Conservation (phyloP, 192 early-diverging fungal genomes). For the Coemansia sp. region DNA sequence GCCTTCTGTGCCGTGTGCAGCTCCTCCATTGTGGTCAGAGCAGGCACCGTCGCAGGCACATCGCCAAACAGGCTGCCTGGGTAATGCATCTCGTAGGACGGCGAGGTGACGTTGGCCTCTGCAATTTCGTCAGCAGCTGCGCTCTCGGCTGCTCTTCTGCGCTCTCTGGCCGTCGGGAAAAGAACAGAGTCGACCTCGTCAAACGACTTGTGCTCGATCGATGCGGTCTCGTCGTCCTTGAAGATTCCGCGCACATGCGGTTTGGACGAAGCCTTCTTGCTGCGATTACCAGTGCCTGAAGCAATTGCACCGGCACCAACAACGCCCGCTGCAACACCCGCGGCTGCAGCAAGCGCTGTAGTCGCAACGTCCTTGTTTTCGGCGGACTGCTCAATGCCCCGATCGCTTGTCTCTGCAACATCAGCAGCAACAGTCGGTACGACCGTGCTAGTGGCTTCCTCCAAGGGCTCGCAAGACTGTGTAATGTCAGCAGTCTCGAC, state of each 20-base stretch:
- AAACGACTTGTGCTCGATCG: constrained; percentile 3
- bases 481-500: constrained; percentile 7
- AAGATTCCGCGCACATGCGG: not conserved
- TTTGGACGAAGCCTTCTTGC: constrained; percentile 1
- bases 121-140: not conserved
- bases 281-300: not conserved
- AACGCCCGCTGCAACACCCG: not conserved
- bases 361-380: not conserved
- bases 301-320: constrained; percentile 4
- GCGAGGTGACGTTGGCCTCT: constrained; percentile 22
- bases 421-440: constrained; percentile 12
- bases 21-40: constrained; percentile 46
- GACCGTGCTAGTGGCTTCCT: not conserved
- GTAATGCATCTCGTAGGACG: constrained; percentile 54
- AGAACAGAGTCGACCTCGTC: constrained; percentile 28
- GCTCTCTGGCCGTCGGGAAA: constrained; percentile 4
- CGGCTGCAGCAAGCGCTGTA: not conserved
- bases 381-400: not conserved
- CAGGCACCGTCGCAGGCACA: constrained; percentile 32
- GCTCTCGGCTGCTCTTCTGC: not conserved
- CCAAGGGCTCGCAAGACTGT: constrained; percentile 8
- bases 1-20: constrained; percentile 52
- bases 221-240: not conserved
- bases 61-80: constrained; percentile 50
- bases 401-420: not conserved